Conservation (phyloP, 805 yeast genomes). For the Kodamaea jinghongensis region DNA sequence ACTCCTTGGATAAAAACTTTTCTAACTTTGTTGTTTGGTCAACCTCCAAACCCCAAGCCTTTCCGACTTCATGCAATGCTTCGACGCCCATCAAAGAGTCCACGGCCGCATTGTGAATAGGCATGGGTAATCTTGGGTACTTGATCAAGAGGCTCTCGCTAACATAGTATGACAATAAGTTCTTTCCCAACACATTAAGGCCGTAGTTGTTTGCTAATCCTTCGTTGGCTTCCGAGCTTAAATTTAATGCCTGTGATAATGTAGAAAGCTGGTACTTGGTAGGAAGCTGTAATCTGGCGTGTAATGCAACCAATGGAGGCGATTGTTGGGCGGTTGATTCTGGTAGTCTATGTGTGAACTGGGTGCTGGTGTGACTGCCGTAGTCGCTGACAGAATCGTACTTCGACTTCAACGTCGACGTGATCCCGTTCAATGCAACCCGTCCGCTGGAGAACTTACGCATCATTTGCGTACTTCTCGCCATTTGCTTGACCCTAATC, state of each 20-base stretch:
- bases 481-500: constrained; percentile 4
- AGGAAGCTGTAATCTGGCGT: constrained; percentile 70
- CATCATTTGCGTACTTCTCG: background rate
- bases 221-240: constrained; percentile 42
- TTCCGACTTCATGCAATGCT: constrained; percentile 65
- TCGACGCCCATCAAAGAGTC: constrained; percentile 70
- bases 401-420: constrained; percentile 25
- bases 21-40: constrained; percentile 64
- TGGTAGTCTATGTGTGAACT: constrained; percentile 45
- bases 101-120: constrained; percentile 70
- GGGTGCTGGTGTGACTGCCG: constrained; percentile 39
- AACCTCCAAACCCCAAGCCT: constrained; percentile 84
- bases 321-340: constrained; percentile 52
- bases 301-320: constrained; percentile 76
- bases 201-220: constrained; percentile 70
- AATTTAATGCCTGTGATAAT: constrained; percentile 77
- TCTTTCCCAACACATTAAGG: constrained; percentile 77
- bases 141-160: constrained; percentile 68
- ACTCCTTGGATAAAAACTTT: constrained; percentile 66
- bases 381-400: constrained; percentile 35
- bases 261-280: constrained; percentile 55
- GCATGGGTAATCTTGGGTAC: constrained; percentile 88
- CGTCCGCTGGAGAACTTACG: constrained; percentile 3
- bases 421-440: constrained; percentile 1
- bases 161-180: constrained; percentile 69